A percentile compares a stretch with the other conserved stretches of the same genome.
phyloP scores from a whole-genome alignment of 441 rosid genomes.

The Gossypium gossypioides region DNA sequence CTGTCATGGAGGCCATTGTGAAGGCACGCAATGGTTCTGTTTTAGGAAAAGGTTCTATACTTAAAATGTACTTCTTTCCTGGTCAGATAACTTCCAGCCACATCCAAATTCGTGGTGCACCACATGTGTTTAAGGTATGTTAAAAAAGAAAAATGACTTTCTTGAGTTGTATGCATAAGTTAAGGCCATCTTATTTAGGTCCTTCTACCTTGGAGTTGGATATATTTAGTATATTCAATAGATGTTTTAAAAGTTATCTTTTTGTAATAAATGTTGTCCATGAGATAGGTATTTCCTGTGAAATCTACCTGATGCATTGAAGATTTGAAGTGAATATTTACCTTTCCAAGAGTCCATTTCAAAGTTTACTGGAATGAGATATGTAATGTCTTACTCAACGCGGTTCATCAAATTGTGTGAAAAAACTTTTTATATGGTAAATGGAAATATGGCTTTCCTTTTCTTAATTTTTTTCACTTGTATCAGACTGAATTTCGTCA shows the following conservation, averaged over 20 bases:
- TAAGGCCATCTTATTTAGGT: neutral
- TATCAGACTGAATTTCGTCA: neutral
- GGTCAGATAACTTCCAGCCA: constrained; percentile 88
- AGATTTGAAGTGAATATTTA: neutral
- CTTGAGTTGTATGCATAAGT: constrained; percentile 6
- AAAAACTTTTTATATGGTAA: neutral
- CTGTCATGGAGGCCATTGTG: constrained; percentile 93
- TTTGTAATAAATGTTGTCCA: neutral
- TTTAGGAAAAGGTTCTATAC: constrained; percentile 79
- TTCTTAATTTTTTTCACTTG: neutral
- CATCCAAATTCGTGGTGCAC: constrained; percentile 85
- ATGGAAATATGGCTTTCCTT: neutral
- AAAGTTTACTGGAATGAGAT: neutral
- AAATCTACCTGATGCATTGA: neutral
- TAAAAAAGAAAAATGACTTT: constrained; percentile 7
- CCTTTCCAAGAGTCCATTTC: neutral
- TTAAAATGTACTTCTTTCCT: constrained; percentile 91
- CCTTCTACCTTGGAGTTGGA: neutral
- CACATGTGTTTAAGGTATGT: constrained; percentile 77
- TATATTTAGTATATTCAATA: neutral
- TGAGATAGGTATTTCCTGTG: neutral
- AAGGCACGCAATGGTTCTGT: constrained; percentile 85
- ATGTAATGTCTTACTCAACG: neutral
- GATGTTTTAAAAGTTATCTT: neutral
- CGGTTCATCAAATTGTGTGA: neutral